A percentile compares a stretch with the other conserved stretches of the same genome.
Evolutionary conservation across 768 basidiomycete genomes (phyloP).

Genomic region (Dentipellis sp.): DNA sequence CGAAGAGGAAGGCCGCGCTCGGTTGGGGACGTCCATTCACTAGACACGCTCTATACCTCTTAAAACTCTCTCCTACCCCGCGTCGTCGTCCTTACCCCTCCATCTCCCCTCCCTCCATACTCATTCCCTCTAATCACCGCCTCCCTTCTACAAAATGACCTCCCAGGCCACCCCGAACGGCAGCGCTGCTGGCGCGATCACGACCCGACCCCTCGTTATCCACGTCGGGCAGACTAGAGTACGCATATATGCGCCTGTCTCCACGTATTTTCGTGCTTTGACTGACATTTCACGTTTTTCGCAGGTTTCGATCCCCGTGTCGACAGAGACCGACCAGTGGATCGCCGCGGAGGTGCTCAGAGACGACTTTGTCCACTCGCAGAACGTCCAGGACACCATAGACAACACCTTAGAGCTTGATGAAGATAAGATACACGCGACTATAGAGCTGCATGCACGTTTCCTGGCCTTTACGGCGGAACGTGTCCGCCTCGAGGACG

Average conservation of each 20-base stretch:
- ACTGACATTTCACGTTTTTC: slow-evolving; percentile 1
- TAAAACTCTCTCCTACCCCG: slow-evolving; percentile 1
- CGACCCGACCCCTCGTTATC: slow-evolving; percentile 28
- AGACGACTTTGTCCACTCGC: slow-evolving; percentile 75
- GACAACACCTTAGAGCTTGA: slow-evolving; percentile 45
- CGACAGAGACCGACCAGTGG: slow-evolving; percentile 78
- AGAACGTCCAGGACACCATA: slow-evolving; percentile 46
- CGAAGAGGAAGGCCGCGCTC: slow-evolving; percentile 1
- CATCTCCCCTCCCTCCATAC: slow-evolving; percentile 6
- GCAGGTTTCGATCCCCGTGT: slow-evolving; percentile 82
- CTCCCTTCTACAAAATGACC: slow-evolving; percentile 22
- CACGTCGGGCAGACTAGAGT: slow-evolving; percentile 26
- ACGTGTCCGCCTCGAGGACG: slow-evolving; percentile 47
- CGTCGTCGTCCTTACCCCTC: slow-evolving; percentile 6
- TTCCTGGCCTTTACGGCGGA: slow-evolving; percentile 74
- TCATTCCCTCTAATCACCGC: slow-evolving; percentile 5
- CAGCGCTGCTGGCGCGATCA: slow-evolving; percentile 21
- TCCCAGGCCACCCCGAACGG: slow-evolving; percentile 15
- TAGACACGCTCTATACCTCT: neutral
- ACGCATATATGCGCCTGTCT: slow-evolving; percentile 13
- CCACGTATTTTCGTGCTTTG: neutral
- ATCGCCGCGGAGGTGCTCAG: slow-evolving; percentile 85
- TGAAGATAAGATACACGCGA: slow-evolving; percentile 45
- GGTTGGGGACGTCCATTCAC: slow-evolving; percentile 6
- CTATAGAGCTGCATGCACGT: slow-evolving; percentile 70